Base-by-base conservation (phyloP, 176 grass and related monocot genomes). In the Canna indica region DNA sequence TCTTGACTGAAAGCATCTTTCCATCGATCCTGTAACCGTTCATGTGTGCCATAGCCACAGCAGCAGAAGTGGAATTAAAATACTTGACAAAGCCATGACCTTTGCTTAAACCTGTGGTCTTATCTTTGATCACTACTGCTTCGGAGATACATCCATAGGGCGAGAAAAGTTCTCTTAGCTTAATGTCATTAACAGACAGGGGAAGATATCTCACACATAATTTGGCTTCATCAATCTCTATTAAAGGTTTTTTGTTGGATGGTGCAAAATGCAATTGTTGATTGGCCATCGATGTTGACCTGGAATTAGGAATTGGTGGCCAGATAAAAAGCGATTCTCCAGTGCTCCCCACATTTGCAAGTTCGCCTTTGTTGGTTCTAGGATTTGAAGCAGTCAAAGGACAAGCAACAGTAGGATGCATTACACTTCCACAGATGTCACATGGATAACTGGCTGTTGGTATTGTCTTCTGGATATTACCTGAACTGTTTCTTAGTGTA, bases 61-160 rank as follows among this genome's bases (percentile, higher is more conserved):
- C 30, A 80, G 90, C 86, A 79, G 30, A 77, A 2, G 61, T 46
- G 54, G 83, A 29, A 80, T 95, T 76, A 28, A 22, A 70, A 81
- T 80, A 95, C 47, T 75, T 75, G 67, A 90, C 47, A 30, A 95
- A 95, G 24, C 86, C 90, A 84, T 69, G 84, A 77, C 80, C 71
- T 56, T 73, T 92, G 30, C 70, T 75, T 67, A 81, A 78, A 44
- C 45, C 29, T 6, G 73, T 79, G 33, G 36, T 7, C 67, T 82
- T 63, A 47, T 84, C 78, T 60, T 65, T 78, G 32, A 69, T 29
- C 64, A 87, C 76, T 59, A 5, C 82, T 11, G 86, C 90, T 68
- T 90, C 76, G 35, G 69, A 78, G 68, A 95, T 80, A 28, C 73
- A 67, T 68, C 90, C 90, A 66, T 87, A 90, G 48, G 81, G 83